A percentile compares a stretch with the other conserved stretches of the same genome.
Conservation (phyloP, 345 rosid species). For the Hibiscus trionum region DNA sequence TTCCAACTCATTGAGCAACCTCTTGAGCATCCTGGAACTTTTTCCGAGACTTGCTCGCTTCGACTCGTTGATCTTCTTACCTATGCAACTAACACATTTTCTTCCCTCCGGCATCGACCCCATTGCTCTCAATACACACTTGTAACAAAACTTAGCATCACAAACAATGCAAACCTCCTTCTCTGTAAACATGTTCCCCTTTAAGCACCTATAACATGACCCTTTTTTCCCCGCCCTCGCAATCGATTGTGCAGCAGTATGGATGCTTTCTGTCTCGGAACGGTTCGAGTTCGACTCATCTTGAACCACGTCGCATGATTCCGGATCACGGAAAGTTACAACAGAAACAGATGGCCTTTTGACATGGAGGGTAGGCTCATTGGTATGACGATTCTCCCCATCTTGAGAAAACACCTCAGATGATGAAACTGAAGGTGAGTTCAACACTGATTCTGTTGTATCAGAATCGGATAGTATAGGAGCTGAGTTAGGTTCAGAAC, state of each 20-base stretch:
- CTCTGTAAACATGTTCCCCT: slow-evolving; percentile 52
- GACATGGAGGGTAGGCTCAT: slow-evolving; percentile 24
- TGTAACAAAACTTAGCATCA: slow-evolving; percentile 59
- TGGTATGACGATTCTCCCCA: slow-evolving; percentile 25
- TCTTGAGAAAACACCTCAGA: slow-evolving; percentile 29
- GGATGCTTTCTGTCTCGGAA: slow-evolving; percentile 30
- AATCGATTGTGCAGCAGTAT: slow-evolving; percentile 27
- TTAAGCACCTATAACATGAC: slow-evolving; percentile 64
- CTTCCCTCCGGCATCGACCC: slow-evolving; percentile 93
- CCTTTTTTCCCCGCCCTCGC: slow-evolving; percentile 63
- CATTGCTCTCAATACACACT: slow-evolving; percentile 74
- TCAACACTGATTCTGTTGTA: slow-evolving; percentile 19
- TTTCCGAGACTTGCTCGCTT: slow-evolving; percentile 53
- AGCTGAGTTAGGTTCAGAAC: too few species aligned
- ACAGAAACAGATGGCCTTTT: slow-evolving; percentile 32
- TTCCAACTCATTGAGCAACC: slow-evolving; percentile 37
- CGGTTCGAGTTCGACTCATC: slow-evolving; percentile 29
- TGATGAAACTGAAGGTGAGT: slow-evolving; percentile 28
- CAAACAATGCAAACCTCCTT: slow-evolving; percentile 89
- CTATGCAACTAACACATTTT: slow-evolving; percentile 70
- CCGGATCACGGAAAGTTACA: slow-evolving; percentile 57
- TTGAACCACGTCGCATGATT: slow-evolving; percentile 20
- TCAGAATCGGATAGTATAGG: background rate
- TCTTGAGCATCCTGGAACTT: slow-evolving; percentile 54
- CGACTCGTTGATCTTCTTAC: slow-evolving; percentile 56